Base-by-base conservation (phyloP, 257 asterid genomes). In the Solanum rostratum region DNA sequence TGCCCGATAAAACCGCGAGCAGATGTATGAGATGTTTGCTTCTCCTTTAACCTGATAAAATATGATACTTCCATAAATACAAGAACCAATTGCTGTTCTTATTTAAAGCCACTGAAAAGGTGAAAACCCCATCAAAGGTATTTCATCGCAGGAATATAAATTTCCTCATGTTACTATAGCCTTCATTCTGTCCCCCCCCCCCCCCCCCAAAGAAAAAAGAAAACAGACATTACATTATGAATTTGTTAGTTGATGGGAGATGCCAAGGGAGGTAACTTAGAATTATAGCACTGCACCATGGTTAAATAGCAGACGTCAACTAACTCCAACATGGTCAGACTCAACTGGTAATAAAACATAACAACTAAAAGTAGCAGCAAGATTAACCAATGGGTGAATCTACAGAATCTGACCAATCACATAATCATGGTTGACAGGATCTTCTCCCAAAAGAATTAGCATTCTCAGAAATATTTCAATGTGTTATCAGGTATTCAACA, bases 1-100 rank as follows among this genome's bases (percentile, higher is more conserved):
- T 83, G 99, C 99, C 80, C 99, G 98, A 89, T 96, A 96, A 89
- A 84, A 96, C 53, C 99, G 94, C 7, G 99, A 96, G 89, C 99
- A 96, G 85, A 96, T 96, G 91, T 96, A 96, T 65, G 99, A 93
- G 89, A 96, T 94, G 91, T 96, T 96, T 81, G 93, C 96, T 91
- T 95, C 98, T 55, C 98, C 97, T 88, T 89, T 89, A 87, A 95
- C 96, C 98, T 95, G 30, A 87, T 19, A 24, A 66, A 12, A 29
- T n/a, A 73, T 63, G 50, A n/a, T 18, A 43, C 45, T 54, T 14
- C 29, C 15, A 46, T 29, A 27, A 66, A 83, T 19, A 59, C 7
- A 85, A 37, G 60, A 68, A 45, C 55, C 46, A 50, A 78, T 15
- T 78, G 29, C 27, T 78, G 12, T 10, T 29, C n/a, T 10, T 20